phyloP scores from a whole-genome alignment of 225 moss, liverwort and hornwort species.

The Bryum argenteum region DNA sequence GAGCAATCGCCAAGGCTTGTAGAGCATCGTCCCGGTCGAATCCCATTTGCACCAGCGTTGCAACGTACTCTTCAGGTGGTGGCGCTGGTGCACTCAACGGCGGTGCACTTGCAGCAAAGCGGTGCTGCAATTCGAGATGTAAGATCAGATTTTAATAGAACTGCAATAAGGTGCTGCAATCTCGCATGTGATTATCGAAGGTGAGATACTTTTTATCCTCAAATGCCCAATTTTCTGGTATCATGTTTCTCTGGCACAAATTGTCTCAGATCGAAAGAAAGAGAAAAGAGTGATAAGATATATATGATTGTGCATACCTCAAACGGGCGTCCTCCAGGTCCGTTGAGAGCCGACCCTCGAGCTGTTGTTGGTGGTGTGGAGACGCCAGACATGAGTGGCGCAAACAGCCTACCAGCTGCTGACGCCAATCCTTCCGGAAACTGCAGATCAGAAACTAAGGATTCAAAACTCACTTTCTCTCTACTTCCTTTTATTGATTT shows the following conservation, averaged over 20 bases:
- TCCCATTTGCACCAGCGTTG: conserved; percentile 88
- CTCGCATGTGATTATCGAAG: too few relatives aligned
- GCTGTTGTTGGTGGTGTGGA: conserved; percentile 57
- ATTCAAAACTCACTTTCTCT: neutral
- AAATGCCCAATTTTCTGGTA: neutral
- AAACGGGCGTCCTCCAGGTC: conserved; percentile 51
- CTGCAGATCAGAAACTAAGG: conserved; percentile 34
- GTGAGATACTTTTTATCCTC: too few relatives aligned
- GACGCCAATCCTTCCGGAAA: conserved; percentile 81
- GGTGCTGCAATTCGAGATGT: conserved; percentile 53
- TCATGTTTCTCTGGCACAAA: neutral
- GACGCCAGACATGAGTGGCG: conserved; percentile 73
- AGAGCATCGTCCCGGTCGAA: conserved; percentile 76
- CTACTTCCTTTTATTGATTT: too few relatives aligned
- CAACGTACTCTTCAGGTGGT: conserved; percentile 71
- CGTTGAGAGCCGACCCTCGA: conserved; percentile 52
- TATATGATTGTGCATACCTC: conserved; percentile 50
- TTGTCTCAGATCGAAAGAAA: neutral
- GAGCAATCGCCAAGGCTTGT: conserved; percentile 77
- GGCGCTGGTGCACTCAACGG: conserved; percentile 48
- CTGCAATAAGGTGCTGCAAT: too few relatives aligned
- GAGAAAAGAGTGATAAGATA: neutral
- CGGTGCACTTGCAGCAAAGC: conserved; percentile 71
- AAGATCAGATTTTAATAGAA: conserved; percentile 23
- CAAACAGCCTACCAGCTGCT: conserved; percentile 67